Percentiles rank a stretch among this genome's conserved stretches.
These are phyloP conservation scores for Leishmania arabica DNA, from an alignment of 208 protist species.

Conservation along the genomic window DNA sequence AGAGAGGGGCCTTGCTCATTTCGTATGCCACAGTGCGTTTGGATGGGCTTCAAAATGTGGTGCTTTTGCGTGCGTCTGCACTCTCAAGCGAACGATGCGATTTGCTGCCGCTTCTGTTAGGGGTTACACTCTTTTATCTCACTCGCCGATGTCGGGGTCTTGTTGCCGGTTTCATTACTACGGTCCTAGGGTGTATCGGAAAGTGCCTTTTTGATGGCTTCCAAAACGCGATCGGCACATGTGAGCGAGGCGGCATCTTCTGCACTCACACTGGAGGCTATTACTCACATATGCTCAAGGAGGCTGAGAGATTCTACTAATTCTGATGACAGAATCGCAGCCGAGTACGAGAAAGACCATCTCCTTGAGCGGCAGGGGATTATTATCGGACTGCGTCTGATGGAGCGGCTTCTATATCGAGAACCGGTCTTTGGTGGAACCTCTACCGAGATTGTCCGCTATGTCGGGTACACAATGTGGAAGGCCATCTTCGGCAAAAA, in stretches of 20 bases:
- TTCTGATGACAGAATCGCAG: slow-evolving; percentile 24
- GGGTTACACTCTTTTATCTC: background rate
- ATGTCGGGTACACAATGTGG: slow-evolving; percentile 74
- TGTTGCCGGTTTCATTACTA: background rate
- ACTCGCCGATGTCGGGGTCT: background rate
- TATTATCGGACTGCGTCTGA: slow-evolving; percentile 60
- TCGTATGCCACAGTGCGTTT: background rate
- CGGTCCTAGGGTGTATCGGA: background rate
- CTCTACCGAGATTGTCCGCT: slow-evolving; percentile 65
- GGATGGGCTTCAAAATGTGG: background rate
- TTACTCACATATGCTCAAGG: slow-evolving; percentile 41
- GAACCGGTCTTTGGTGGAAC: slow-evolving; percentile 61
- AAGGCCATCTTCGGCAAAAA: slow-evolving; percentile 74
- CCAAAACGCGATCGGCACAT: slow-evolving; percentile 12
- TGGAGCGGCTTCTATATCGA: slow-evolving; percentile 76
- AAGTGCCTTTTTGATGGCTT: slow-evolving; percentile 9
- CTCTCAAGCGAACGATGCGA: background rate
- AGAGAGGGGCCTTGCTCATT: background rate
- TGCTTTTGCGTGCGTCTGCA: background rate
- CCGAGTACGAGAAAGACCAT: slow-evolving; percentile 28
- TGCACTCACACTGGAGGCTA: slow-evolving; percentile 48
- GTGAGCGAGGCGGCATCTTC: slow-evolving; percentile 62
- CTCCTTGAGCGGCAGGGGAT: slow-evolving; percentile 62
- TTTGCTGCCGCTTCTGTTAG: background rate
- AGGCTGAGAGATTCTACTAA: slow-evolving; percentile 7